Base-by-base conservation (phyloP, 2,329 filamentous ascomycete species). In the Ophiostoma himal-ulmi region DNA sequence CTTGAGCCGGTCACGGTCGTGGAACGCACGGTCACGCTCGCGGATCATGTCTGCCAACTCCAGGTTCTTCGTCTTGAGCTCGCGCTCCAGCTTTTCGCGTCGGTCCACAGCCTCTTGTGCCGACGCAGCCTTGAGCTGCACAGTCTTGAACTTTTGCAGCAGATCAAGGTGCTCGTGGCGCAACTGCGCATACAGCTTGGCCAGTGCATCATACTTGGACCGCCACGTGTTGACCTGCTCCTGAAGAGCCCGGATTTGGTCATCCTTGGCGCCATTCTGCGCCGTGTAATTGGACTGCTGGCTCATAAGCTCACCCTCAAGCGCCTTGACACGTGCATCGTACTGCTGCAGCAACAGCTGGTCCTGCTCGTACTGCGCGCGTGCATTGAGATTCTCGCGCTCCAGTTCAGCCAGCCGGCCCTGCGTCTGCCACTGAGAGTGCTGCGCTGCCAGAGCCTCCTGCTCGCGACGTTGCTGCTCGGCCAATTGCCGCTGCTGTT, bases 11-110 rank as follows among this genome's bases (percentile, higher is more conserved):
- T 99, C 95, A 79, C 94, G 93, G 73, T 99, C 95, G 77, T 98
- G 93, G 69, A 97, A 81, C 39, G 95, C 95, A 74, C 95, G 89
- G 77, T 99, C 95, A 75, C 95, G 87, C 82, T 99, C 95, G 62
- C 95, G 88, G 74, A 99, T 99, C 95, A 99, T 98, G 79, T 98
- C 93, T 41, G 95, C 95, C 73, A 99, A 82, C 80, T 99, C 95
- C n/a, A 99, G 83, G 78, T 99, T 99, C 87, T 99, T 99, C 39
- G 94, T 97, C 86, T 99, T 99, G 79, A 99, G 91, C 81, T 99
- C 95, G 44, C 94, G 91, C 82, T 98, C 93, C 69, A 99, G 85
- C 83, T 96, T 97, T 82, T 99, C 95, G 10, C 94, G 90, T 75
- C 88, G 89, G 71, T 98, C 95, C 73, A 98, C 97, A 1, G 95